phyloP scores from a whole-genome alignment of 495 filamentous ascomycete species.

The Xylaria intraflava region DNA sequence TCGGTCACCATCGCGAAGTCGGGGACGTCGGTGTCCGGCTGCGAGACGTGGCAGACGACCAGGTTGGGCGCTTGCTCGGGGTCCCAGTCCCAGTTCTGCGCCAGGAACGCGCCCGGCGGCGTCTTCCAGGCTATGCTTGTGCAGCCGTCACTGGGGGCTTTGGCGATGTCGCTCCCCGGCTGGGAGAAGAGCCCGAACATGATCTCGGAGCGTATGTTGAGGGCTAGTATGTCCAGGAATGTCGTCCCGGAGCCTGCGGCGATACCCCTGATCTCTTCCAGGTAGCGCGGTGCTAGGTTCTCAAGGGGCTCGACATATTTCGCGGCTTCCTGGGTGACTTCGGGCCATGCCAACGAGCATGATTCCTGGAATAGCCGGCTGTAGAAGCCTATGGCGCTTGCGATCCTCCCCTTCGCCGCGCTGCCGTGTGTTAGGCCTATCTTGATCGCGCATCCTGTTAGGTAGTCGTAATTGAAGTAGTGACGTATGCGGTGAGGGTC shows the following conservation, averaged over 20 bases:
- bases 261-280: constrained; percentile 50
- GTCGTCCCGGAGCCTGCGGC: constrained; percentile 50
- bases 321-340: constrained; percentile 20
- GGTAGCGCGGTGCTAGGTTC: constrained; percentile 33
- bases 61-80: constrained; percentile 51
- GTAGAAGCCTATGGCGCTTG: constrained; percentile 23
- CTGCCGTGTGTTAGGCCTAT: constrained; percentile 22
- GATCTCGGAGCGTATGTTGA: constrained; percentile 65
- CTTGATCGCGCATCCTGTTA: constrained; percentile 1
- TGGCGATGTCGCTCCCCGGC: neutral
- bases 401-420: constrained; percentile 19
- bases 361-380: constrained; percentile 17
- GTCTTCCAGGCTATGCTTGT: constrained; percentile 51
- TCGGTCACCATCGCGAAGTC: constrained; percentile 42
- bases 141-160: constrained; percentile 48
- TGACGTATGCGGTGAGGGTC: neutral
- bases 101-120: constrained; percentile 32
- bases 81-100: constrained; percentile 67
- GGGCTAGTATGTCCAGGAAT: constrained; percentile 54
- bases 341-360: constrained; percentile 19
- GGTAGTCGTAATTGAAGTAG: neutral
- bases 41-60: constrained; percentile 40
- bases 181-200: constrained; percentile 51
- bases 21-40: constrained; percentile 17
- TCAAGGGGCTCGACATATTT: constrained; percentile 21